Base-by-base conservation (phyloP, 192 early-diverging fungal genomes). In the Borealophlyctis nickersoniae region DNA sequence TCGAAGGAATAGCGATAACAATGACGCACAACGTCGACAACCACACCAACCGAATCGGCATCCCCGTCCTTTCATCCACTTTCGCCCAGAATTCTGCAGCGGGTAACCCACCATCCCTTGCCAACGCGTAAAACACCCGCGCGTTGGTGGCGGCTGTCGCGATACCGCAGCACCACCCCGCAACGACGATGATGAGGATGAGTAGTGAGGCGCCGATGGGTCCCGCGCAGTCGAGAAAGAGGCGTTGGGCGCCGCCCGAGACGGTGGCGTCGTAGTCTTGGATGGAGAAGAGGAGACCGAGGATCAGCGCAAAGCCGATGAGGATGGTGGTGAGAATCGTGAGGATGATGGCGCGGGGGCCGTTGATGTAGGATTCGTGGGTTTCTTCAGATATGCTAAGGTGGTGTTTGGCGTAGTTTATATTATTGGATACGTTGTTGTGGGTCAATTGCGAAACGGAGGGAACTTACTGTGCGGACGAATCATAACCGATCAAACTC, bases 381-480 rank as follows among this genome's bases (percentile, higher is more conserved):
- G 77, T 78, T 58, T 78, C 77, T 58, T 78, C 77, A 32, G 74
- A 70, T 65, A 78, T 71, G 74, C n/a, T n/a, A n/a, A n/a, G n/a
- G n/a, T n/a, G n/a, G n/a, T n/a, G n/a, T n/a, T n/a, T n/a, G n/a
- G n/a, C n/a, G n/a, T n/a, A n/a, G n/a, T n/a, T n/a, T n/a, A n/a
- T n/a, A n/a, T n/a, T n/a, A n/a, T n/a, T n/a, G n/a, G n/a, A n/a
- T n/a, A n/a, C n/a, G n/a, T n/a, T n/a, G n/a, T n/a, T n/a, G n/a
- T n/a, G n/a, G n/a, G n/a, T n/a, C n/a, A n/a, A n/a, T n/a, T n/a
- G n/a, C n/a, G n/a, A n/a, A n/a, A n/a, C n/a, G n/a, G n/a, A n/a
- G n/a, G n/a, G n/a, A n/a, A n/a, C n/a, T n/a, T n/a, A n/a, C n/a
- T n/a, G n/a, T n/a, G n/a, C n/a, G n/a, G n/a, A n/a, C n/a, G n/a